These are phyloP conservation scores for Exophiala bonariae DNA, from an alignment of 2,329 filamentous ascomycete genomes.

Conservation along the genomic window DNA sequence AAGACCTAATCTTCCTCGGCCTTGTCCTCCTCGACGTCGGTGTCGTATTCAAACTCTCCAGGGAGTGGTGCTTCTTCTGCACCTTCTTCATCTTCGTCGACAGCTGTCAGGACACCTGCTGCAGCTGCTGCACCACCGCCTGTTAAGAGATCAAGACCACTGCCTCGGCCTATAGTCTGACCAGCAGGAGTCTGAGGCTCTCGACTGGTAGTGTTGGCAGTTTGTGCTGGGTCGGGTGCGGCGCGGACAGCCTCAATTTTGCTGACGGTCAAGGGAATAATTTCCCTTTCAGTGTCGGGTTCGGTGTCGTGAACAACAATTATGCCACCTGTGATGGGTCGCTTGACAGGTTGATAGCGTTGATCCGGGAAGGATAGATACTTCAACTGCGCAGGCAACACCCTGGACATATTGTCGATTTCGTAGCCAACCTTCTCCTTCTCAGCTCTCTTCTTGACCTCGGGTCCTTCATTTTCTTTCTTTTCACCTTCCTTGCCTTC, in stretches of 20 bases:
- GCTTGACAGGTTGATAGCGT: slow-evolving; percentile 89
- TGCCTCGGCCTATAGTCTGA: slow-evolving; percentile 34
- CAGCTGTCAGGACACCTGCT: slow-evolving; percentile 77
- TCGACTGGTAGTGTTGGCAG: slow-evolving; percentile 25
- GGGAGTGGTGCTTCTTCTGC: slow-evolving; percentile 49
- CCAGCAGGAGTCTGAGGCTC: slow-evolving; percentile 28
- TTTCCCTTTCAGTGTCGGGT: slow-evolving; percentile 72
- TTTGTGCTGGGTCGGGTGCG: slow-evolving; percentile 31
- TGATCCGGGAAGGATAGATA: slow-evolving; percentile 90
- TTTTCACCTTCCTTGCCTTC: slow-evolving; percentile 41
- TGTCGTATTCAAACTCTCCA: slow-evolving; percentile 48
- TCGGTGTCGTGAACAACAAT: slow-evolving; percentile 85
- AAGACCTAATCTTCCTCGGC: neutral
- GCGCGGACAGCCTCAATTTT: slow-evolving; percentile 54
- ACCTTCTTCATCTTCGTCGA: slow-evolving; percentile 68
- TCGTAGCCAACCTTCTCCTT: slow-evolving; percentile 98
- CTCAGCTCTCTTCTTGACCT: slow-evolving; percentile 55
- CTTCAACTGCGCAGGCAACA: slow-evolving; percentile 89
- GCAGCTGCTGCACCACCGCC: slow-evolving; percentile 65
- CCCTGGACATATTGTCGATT: slow-evolving; percentile 93
- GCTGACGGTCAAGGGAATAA: slow-evolving; percentile 91
- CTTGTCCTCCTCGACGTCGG: slow-evolving; percentile 31
- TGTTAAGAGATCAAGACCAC: slow-evolving; percentile 33
- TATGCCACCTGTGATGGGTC: slow-evolving; percentile 91
- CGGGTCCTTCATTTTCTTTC: neutral